These are phyloP conservation scores for Arthrobotrys sinensis DNA, from an alignment of 2,329 filamentous ascomycete species.

Conservation along the genomic window DNA sequence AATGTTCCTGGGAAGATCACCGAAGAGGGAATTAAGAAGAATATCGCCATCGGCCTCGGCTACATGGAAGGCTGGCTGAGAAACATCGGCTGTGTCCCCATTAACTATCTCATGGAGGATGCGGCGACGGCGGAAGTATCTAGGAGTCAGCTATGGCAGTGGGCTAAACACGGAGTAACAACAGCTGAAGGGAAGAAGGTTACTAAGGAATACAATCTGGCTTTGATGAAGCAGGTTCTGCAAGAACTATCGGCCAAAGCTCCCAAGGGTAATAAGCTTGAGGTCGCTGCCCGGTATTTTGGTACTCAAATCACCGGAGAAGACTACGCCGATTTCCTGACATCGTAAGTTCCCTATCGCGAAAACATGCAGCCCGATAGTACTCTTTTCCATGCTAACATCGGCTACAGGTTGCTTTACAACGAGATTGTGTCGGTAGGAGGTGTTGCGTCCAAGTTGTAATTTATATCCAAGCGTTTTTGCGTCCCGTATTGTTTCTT, in stretches of 20 bases:
- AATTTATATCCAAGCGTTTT: constrained; percentile 62
- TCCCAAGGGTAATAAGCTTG: constrained; percentile 90
- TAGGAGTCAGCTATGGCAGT: constrained; percentile 88
- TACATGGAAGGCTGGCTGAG: constrained; percentile 99
- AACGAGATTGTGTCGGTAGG: constrained; percentile 87
- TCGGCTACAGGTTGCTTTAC: constrained; percentile 78
- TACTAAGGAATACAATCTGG: constrained; percentile 90
- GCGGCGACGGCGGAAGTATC: constrained; percentile 97
- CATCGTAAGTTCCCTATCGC: constrained; percentile 67
- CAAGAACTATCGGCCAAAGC: constrained; percentile 81
- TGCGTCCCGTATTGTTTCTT: constrained; percentile 1
- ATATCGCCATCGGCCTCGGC: constrained; percentile 93
- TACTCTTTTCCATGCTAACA: constrained; percentile 40
- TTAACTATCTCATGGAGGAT: constrained; percentile 99
- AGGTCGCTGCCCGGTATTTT: constrained; percentile 92
- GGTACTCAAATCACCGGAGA: constrained; percentile 93
- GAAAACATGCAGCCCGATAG: constrained; percentile 70
- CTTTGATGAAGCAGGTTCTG: constrained; percentile 87
- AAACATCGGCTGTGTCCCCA: constrained; percentile 94
- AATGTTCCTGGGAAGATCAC: constrained; percentile 94
- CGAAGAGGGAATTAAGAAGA: constrained; percentile 96
- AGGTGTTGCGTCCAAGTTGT: constrained; percentile 77
- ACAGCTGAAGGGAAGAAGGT: constrained; percentile 92
- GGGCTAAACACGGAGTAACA: constrained; percentile 81
- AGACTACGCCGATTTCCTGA: constrained; percentile 95